Base-by-base conservation (phyloP, 1,284 basidiomycete genomes). In the Trametes sp. region DNA sequence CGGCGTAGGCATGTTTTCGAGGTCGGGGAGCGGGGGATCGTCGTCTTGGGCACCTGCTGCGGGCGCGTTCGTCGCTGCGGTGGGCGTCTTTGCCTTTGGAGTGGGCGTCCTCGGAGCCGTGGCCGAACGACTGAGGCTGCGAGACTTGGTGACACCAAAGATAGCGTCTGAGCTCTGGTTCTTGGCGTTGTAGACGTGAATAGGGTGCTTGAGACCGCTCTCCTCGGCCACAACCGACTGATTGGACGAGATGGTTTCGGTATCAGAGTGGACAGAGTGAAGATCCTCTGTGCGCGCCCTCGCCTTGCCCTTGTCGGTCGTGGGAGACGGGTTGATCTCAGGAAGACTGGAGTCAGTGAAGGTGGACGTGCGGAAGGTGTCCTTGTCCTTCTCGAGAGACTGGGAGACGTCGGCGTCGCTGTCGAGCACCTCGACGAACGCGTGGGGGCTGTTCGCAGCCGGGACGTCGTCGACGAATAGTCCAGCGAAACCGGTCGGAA, bases 391-490 rank as follows among this genome's bases (percentile, higher is more conserved):
- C 10, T 72, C 65, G 28, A 48, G 62, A 35, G 48, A 44, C 51
- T 71, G 76, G 44, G 73, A 73, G 50, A 70, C 54, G 59, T 76
- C 78, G 24, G 70, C 69, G 57, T 85, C 83, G 67, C 83, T 86
- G 36, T 82, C 82, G 26, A 91, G 70, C 29, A 82, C 78, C 73
- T 89, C 88, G 23, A 90, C 84, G 71, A 84, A 90, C 6, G 85
- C 88, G 74, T 89, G 87, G 7, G 85, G 83, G 51, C 78, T 80
- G 16, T 50, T 52, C 70, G 65, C 45, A 7, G 26, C 24, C 8
- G 52, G 45, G 10, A 33, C 35, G 73, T 73, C 35, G 75, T 75
- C 41, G 63, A 46, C 41, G 57, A 71, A 67, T 21, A 71, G 56
- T 6, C 63, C 61, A 28, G 55, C 68, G 14, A 77, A 62, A 19